Conservation (phyloP, 2,329 filamentous ascomycete genomes). For the Calonectria hongkongensis region DNA sequence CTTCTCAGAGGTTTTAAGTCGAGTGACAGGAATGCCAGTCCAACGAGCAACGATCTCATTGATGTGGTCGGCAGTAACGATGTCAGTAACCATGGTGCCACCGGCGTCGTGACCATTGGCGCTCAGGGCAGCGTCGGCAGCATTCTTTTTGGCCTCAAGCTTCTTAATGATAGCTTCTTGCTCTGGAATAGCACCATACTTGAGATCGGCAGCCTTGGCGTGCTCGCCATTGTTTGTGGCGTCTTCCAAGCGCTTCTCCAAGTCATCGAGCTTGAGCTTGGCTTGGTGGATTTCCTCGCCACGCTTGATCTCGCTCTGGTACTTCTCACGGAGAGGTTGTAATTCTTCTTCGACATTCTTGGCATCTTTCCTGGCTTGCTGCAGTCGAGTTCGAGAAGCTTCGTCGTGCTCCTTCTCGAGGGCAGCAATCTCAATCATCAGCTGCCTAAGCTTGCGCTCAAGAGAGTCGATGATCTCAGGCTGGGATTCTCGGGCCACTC, state of each 20-base stretch:
- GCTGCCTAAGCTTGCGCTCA: slow-evolving; percentile 90
- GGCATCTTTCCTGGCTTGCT: slow-evolving; percentile 90
- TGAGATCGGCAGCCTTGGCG: slow-evolving; percentile 91
- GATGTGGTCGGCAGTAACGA: slow-evolving; percentile 97
- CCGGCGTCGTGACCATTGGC: slow-evolving; percentile 73
- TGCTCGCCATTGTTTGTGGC: slow-evolving; percentile 92
- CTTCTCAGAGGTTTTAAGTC: slow-evolving; percentile 95
- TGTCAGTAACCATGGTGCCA: slow-evolving; percentile 89
- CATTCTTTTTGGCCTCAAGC: slow-evolving; percentile 87
- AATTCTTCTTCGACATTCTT: slow-evolving; percentile 96
- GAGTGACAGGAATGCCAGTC: slow-evolving; percentile 98
- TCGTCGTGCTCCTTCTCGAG: slow-evolving; percentile 96
- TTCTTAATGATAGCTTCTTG: slow-evolving; percentile 86
- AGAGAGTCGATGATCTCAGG: slow-evolving; percentile 96
- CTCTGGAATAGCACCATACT: slow-evolving; percentile 98
- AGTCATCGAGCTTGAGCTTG: slow-evolving; percentile 93
- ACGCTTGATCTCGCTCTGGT: slow-evolving; percentile 93
- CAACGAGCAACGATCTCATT: slow-evolving; percentile 98
- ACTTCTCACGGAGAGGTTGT: slow-evolving; percentile 93
- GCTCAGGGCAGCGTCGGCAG: slow-evolving; percentile 83
- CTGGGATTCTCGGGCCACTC: slow-evolving; percentile 95
- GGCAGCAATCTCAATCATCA: slow-evolving; percentile 98
- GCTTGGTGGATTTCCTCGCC: slow-evolving; percentile 94
- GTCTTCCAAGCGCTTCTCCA: slow-evolving; percentile 94
- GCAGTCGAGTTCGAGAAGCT: slow-evolving; percentile 88